phyloP scores from a whole-genome alignment of 2,329 filamentous ascomycete genomes.

The Rutstroemia sp. region DNA sequence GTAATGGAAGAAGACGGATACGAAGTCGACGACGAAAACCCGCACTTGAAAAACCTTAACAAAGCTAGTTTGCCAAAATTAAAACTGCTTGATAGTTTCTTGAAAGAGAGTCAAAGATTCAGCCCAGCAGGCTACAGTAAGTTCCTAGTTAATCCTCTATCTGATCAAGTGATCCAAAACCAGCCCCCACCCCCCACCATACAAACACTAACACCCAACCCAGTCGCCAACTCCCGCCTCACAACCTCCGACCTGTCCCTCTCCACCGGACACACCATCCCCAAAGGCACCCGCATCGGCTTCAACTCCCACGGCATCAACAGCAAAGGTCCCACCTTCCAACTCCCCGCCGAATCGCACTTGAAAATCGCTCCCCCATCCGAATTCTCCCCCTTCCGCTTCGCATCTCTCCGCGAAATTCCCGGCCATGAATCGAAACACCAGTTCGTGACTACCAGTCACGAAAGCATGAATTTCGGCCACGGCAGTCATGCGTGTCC shows the following conservation, averaged over 20 bases:
- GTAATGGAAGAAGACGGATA: constrained; percentile 33
- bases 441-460: not conserved
- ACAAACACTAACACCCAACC: not conserved
- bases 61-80: constrained; percentile 21
- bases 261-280: not conserved
- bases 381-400: not conserved
- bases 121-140: constrained; percentile 21
- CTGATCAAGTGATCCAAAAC: not conserved
- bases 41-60: constrained; percentile 26
- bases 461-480: not conserved
- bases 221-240: not conserved
- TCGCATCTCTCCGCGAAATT: not conserved
- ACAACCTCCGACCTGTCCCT: not conserved
- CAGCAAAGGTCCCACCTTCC: not conserved
- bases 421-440: not conserved
- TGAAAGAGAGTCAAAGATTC: constrained; percentile 35
- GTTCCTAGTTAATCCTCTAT: not conserved
- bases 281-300: not conserved
- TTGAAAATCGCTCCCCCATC: not conserved
- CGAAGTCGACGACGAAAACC: constrained; percentile 39
- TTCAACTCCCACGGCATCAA: not conserved
- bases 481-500: constrained; percentile 1
- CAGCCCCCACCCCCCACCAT: not conserved
- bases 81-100: constrained; percentile 35
- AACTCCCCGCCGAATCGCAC: not conserved